phyloP scores from a whole-genome alignment of 257 asterid species.

The Primulina tabacum region DNA sequence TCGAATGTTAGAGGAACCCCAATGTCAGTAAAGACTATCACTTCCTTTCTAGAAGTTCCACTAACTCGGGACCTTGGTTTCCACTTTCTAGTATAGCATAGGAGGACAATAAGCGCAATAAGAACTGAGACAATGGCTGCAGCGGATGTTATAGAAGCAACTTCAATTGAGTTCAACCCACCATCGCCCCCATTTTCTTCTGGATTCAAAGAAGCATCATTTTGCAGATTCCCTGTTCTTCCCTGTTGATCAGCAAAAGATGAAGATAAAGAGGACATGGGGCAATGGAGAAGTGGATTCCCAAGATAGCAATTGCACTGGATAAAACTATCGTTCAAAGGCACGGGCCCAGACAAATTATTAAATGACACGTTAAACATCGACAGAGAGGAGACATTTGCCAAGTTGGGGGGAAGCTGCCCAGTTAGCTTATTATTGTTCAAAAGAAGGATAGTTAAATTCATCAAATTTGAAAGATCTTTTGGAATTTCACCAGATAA shows the following conservation, averaged over 20 bases:
- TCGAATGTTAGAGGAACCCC: conserved; percentile 57
- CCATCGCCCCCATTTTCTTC: conserved; percentile 25
- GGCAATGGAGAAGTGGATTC: conserved; percentile 68
- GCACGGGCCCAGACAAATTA: conserved; percentile 71
- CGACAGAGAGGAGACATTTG: conserved; percentile 47
- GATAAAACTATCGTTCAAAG: conserved; percentile 41
- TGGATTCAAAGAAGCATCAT: conserved; percentile 29
- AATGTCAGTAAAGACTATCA: conserved; percentile 66
- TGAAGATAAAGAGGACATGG: conserved; percentile 43
- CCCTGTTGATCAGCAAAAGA: conserved; percentile 55
- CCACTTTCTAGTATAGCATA: conserved; percentile 74
- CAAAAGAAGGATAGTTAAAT: conserved; percentile 55
- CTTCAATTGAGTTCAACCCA: conserved; percentile 64
- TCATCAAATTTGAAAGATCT: conserved; percentile 52
- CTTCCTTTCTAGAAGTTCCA: conserved; percentile 78
- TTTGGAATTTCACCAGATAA: conserved; percentile 74
- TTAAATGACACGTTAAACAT: conserved; percentile 70
- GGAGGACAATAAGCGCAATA: conserved; percentile 58
- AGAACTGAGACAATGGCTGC: conserved; percentile 79
- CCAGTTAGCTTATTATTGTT: conserved; percentile 75
- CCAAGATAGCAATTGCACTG: conserved; percentile 69
- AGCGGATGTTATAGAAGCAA: conserved; percentile 80
- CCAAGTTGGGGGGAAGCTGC: conserved; percentile 55
- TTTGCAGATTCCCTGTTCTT: conserved; percentile 35
- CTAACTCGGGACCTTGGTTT: conserved; percentile 80